Evolutionary conservation across 768 basidiomycete genomes (phyloP).

Genomic region (Russula griseocarnosa): DNA sequence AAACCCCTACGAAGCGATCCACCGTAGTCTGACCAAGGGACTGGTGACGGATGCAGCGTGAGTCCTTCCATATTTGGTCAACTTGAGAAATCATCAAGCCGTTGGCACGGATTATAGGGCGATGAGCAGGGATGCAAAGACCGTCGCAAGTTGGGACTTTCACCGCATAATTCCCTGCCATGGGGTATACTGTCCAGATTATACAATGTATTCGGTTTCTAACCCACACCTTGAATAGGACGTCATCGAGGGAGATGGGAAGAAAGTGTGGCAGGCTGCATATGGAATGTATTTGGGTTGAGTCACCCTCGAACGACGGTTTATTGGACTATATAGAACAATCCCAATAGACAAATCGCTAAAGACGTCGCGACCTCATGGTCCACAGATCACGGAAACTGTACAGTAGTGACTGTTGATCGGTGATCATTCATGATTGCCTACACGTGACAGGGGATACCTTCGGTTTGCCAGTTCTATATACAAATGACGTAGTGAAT

Average conservation of each 20-base stretch:
- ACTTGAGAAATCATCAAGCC: neutral
- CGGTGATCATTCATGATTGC: neutral
- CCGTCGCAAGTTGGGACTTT: conserved; percentile 70
- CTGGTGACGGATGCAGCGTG: conserved; percentile 15
- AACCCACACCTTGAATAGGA: conserved; percentile 31
- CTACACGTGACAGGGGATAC: neutral
- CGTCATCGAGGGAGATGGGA: conserved; percentile 43
- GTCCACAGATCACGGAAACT: neutral
- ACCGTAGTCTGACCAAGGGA: conserved; percentile 9
- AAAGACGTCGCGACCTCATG: neutral
- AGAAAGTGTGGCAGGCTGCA: conserved; percentile 34
- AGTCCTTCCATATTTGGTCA: neutral
- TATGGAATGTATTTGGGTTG: conserved; percentile 26
- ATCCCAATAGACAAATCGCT: neutral
- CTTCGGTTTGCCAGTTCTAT: neutral
- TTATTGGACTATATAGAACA: neutral
- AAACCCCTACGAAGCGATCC: conserved; percentile 6
- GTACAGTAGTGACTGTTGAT: neutral
- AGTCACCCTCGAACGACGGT: neutral
- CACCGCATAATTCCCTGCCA: conserved; percentile 73
- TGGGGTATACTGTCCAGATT: conserved; percentile 38
- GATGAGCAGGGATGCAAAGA: conserved; percentile 62
- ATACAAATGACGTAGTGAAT: conserved; percentile 18
- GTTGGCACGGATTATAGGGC: conserved; percentile 31
- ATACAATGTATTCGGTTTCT: neutral